Conservation (phyloP, 139 green algal genomes). For the Chlamydomonas schloesseri region DNA sequence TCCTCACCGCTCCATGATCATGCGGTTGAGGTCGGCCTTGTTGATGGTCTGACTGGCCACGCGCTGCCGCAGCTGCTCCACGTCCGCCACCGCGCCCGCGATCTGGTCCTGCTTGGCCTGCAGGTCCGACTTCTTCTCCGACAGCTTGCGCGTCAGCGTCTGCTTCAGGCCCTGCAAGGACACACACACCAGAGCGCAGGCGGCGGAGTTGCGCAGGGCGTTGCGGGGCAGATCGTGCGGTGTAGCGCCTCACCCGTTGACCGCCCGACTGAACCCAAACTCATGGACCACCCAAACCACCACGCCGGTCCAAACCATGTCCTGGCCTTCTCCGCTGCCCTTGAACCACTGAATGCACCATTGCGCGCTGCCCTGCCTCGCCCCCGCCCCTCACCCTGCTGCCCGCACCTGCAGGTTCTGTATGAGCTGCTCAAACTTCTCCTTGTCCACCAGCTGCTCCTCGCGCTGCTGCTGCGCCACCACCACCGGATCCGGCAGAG, state of each 20-base stretch:
- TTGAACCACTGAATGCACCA: too few species aligned
- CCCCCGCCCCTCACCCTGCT: too few species aligned
- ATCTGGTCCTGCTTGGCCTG: slow-evolving; percentile 57
- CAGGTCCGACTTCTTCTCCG: slow-evolving; percentile 74
- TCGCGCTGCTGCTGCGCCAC: slow-evolving; percentile 57
- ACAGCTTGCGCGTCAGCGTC: slow-evolving; percentile 70
- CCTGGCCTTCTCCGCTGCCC: too few species aligned
- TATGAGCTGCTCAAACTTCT: slow-evolving; percentile 75
- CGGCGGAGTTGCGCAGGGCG: too few species aligned
- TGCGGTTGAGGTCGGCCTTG: slow-evolving; percentile 81
- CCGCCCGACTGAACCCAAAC: too few species aligned
- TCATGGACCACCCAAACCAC: too few species aligned
- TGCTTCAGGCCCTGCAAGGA: slow-evolving; percentile 60
- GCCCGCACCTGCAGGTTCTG: slow-evolving; percentile 74
- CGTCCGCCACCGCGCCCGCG: slow-evolving; percentile 61
- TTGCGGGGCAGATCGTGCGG: too few species aligned
- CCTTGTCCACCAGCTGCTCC: slow-evolving; percentile 53
- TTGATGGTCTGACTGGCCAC: slow-evolving; percentile 79
- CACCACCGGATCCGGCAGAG: slow-evolving; percentile 73
- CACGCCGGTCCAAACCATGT: too few species aligned
- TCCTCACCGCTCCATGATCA: slow-evolving; percentile 80
- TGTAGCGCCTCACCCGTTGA: too few species aligned
- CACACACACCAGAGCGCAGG: not conserved
- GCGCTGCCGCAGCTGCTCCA: slow-evolving; percentile 64
- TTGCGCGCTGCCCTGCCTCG: too few species aligned